These are phyloP conservation scores for Pachyrhizus erosus DNA, from an alignment of 306 rosid species.

Conservation along the genomic window DNA sequence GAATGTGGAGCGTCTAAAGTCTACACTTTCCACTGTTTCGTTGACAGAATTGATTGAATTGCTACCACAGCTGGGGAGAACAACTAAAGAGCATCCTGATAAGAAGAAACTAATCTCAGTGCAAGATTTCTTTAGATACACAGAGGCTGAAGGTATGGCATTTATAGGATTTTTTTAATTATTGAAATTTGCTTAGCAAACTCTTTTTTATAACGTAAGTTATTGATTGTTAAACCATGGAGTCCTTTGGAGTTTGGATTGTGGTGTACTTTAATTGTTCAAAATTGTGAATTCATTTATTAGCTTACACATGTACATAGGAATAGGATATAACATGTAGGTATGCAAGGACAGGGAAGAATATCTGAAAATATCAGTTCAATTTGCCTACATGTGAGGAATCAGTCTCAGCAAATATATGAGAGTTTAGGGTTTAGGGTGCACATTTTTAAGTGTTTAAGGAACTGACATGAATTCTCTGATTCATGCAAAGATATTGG, in stretches of 20 bases:
- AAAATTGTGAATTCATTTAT: slow-evolving; percentile 18
- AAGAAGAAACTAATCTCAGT: slow-evolving; percentile 93
- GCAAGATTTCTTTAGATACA: slow-evolving; percentile 97
- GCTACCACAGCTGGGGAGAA: slow-evolving; percentile 78
- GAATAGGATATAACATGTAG: background rate
- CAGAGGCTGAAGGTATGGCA: slow-evolving; percentile 93
- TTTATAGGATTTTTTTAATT: slow-evolving; percentile 29
- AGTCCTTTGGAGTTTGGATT: slow-evolving; percentile 26
- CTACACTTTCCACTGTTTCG: slow-evolving; percentile 89
- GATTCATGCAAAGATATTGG: no score
- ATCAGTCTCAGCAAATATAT: slow-evolving; percentile 14
- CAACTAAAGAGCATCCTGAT: slow-evolving; percentile 93
- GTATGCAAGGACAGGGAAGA: slow-evolving; percentile 3
- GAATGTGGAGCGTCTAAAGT: slow-evolving; percentile 96
- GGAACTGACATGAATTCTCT: no score
- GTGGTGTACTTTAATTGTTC: slow-evolving; percentile 11
- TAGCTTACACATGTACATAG: background rate
- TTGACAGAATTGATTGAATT: slow-evolving; percentile 90
- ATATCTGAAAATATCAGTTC: background rate
- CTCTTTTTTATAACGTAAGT: background rate
- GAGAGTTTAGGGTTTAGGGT: slow-evolving; percentile 16
- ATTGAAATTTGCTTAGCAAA: slow-evolving; percentile 39
- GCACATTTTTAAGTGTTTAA: background rate
- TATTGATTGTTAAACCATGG: slow-evolving; percentile 10
- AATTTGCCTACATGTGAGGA: background rate